Evolutionary conservation across 495 filamentous ascomycete species (phyloP).

Genomic region (Xylaria castorea): DNA sequence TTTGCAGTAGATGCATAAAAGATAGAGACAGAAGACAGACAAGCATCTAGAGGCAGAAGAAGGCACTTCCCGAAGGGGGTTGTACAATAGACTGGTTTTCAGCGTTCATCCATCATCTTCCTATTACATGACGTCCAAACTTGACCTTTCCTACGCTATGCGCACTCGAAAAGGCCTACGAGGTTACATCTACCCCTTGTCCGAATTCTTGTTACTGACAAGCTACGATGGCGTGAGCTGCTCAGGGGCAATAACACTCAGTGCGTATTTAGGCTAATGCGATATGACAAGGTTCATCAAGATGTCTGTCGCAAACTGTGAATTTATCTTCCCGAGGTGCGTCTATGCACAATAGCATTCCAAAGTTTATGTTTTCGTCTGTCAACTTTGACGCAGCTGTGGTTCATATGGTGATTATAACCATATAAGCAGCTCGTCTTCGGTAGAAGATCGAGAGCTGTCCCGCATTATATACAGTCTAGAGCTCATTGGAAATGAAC

Average conservation of each 20-base stretch:
- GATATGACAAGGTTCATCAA: not conserved
- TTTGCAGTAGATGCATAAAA: slow-evolving; percentile 36
- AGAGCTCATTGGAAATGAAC: not conserved
- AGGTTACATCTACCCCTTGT: too few species aligned
- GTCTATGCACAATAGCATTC: not conserved
- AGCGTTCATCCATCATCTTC: not conserved
- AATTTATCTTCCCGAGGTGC: not conserved
- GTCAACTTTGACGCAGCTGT: not conserved
- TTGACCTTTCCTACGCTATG: not conserved
- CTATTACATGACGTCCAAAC: not conserved
- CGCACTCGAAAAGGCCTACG: not conserved
- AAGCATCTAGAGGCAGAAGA: slow-evolving; percentile 40
- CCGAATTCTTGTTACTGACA: not conserved
- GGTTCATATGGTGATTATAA: not conserved
- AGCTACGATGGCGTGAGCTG: not conserved
- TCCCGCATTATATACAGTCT: not conserved
- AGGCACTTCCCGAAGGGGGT: slow-evolving; percentile 36
- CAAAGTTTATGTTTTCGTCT: not conserved
- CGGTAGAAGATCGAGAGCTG: too few species aligned
- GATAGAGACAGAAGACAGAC: slow-evolving; percentile 33
- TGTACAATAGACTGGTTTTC: slow-evolving; percentile 41
- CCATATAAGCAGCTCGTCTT: not conserved
- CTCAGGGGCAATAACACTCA: not conserved
- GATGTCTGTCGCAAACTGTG: not conserved
- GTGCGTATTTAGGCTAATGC: not conserved